Evolutionary conservation across 2,329 filamentous ascomycete genomes (phyloP).

Genomic region (Penicillium sp.): DNA sequence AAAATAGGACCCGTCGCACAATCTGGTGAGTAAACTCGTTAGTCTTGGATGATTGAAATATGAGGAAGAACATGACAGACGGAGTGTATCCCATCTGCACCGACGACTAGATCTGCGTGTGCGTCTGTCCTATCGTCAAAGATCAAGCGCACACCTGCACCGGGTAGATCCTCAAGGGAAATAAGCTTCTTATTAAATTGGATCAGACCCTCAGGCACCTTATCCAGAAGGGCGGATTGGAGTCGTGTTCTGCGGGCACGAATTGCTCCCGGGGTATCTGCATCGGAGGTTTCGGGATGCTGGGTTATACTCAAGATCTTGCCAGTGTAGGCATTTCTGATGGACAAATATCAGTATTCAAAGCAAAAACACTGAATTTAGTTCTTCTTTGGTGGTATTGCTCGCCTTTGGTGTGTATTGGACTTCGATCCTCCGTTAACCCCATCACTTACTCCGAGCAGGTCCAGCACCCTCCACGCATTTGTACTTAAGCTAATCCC

Average conservation of each 20-base stretch:
- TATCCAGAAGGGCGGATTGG: slow-evolving; percentile 50
- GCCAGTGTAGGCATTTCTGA: slow-evolving; percentile 16
- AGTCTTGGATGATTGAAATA: background rate
- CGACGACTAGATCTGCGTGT: slow-evolving; percentile 50
- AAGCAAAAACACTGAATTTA: background rate
- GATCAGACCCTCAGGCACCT: slow-evolving; percentile 47
- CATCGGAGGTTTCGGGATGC: slow-evolving; percentile 13
- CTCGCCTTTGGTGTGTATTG: slow-evolving; percentile 19
- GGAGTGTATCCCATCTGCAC: slow-evolving; percentile 55
- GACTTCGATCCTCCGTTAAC: slow-evolving; percentile 39
- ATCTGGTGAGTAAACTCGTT: slow-evolving; percentile 26
- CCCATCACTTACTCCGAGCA: slow-evolving; percentile 45
- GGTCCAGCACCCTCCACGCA: slow-evolving; percentile 49
- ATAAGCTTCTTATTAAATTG: slow-evolving; percentile 48
- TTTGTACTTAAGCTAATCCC: slow-evolving; percentile 50
- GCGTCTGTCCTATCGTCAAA: slow-evolving; percentile 49
- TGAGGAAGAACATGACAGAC: slow-evolving; percentile 26
- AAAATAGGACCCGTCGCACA: slow-evolving; percentile 44
- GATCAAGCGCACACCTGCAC: slow-evolving; percentile 39
- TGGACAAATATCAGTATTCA: background rate
- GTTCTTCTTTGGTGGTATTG: background rate
- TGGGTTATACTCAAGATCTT: slow-evolving; percentile 25
- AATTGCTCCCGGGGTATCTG: slow-evolving; percentile 17
- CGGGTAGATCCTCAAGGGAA: slow-evolving; percentile 38
- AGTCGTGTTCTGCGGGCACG: slow-evolving; percentile 40